These are phyloP conservation scores for Pseudevernia furfuracea DNA, from an alignment of 495 filamentous ascomycete species.

Conservation along the genomic window DNA sequence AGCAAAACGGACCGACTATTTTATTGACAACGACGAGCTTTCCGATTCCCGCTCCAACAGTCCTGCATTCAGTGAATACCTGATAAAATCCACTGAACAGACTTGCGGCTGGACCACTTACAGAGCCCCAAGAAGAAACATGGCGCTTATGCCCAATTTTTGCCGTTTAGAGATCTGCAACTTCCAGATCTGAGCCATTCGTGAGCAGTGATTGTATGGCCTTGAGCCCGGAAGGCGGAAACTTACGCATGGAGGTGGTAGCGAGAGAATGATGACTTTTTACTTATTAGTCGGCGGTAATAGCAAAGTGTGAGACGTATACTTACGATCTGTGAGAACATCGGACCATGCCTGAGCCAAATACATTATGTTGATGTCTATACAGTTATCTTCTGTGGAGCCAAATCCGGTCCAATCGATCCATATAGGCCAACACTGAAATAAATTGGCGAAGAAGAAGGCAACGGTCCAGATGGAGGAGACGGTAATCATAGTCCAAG, in stretches of 20 bases:
- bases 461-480: not conserved
- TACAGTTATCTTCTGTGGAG: not conserved
- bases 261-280: not conserved
- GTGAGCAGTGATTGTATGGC: not conserved
- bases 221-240: not conserved
- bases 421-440: slow-evolving; percentile 1
- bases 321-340: not conserved
- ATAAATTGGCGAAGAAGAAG: not conserved
- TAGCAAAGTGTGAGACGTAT: not conserved
- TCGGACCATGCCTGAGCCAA: slow-evolving; percentile 11
- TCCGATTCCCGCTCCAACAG: not conserved
- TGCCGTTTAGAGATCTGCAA: not conserved
- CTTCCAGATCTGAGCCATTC: not conserved
- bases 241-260: not conserved
- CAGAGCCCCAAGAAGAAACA: not conserved
- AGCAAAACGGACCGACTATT: not conserved
- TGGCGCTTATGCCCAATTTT: not conserved
- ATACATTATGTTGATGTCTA: not conserved
- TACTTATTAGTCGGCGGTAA: not conserved
- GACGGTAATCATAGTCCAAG: slow-evolving; percentile 2
- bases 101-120: too few relatives aligned
- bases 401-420: not conserved
- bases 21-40: not conserved
- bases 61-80: not conserved
- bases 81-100: too few relatives aligned